Evolutionary conservation across 2,329 filamentous ascomycete genomes (phyloP), one percentile per base, ranked within the genome.

Genomic region (Claviceps pusilla): DNA sequence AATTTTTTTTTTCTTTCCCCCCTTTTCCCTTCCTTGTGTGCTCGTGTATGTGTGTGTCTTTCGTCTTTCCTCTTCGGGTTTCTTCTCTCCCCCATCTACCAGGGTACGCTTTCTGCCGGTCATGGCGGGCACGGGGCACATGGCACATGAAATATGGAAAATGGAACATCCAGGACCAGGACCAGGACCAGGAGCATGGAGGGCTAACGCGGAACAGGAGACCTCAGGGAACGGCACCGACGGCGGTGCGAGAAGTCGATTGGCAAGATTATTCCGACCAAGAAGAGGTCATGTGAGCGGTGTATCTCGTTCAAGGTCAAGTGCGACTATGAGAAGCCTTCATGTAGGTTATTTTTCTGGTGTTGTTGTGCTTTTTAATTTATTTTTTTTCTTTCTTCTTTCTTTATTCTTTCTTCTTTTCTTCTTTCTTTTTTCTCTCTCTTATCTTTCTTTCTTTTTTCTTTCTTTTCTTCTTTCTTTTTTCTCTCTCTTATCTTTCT

Each of bases 241-340:
- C 42, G 55, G 42, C 55, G 55, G 7, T 56, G 55, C 28, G 52
- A 56, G 29, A 56, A 56, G 39, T 54, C 55, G 16, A 52, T 56
- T 47, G 55, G 55, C n/a, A 56, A 56, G 33, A 47, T 56, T 11
- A 52, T 56, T 41, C 52, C 55, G 7, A 56, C 55, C 45, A 56
- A 56, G 52, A 56, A 56, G 55, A 50, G 55, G 28, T 56, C 55
- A 3, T 56, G 55, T 33, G 55, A 56, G 55, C 35, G 55, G n/a
- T 56, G 55, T 37, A 56, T 56, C 12, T 56, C 55, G 31, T 56
- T 56, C 49, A 56, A 56, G 41, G 55, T 56, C 29, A 56, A 56
- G 24, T 56, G 55, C 33, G 55, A 54, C 55, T 56, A 52, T 35
- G 50, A 54, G 46, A 56, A 54, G 46, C 55, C 55, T 1, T 54